phyloP scores from a whole-genome alignment of 192 early-diverging fungal genomes.

The Martensiomyces pterosporus region DNA sequence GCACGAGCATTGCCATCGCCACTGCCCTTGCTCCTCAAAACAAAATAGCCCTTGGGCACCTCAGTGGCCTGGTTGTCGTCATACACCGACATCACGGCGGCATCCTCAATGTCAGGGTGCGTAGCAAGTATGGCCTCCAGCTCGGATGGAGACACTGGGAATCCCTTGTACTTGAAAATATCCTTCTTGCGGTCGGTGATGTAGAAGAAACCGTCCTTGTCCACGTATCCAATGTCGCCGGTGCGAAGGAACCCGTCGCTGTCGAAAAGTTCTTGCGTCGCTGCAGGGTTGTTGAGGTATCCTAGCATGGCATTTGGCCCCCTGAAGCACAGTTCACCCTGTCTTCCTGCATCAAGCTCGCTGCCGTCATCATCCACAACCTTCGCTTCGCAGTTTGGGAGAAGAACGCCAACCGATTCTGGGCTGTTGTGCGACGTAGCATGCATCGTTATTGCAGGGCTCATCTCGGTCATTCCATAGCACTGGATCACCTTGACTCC shows the following conservation, averaged over 20 bases:
- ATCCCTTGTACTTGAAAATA: constrained; percentile 85
- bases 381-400: constrained; percentile 70
- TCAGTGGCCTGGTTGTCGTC: constrained; percentile 65
- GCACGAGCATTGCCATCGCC: constrained; percentile 40
- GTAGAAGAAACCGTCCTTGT: constrained; percentile 60
- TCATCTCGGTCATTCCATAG: constrained; percentile 69
- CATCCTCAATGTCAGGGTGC: constrained; percentile 67
- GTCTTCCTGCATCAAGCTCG: constrained; percentile 52
- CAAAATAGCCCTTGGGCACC: constrained; percentile 75
- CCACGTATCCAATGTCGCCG: constrained; percentile 72
- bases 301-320: constrained; percentile 86
- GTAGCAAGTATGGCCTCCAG: constrained; percentile 71
- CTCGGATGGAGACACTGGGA: constrained; percentile 80
- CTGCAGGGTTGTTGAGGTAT: constrained; percentile 76
- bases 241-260: constrained; percentile 77
- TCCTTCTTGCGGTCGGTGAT: constrained; percentile 81
- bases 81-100: constrained; percentile 64
- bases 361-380: constrained; percentile 69
- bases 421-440: constrained; percentile 21
- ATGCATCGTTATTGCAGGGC: constrained; percentile 46
- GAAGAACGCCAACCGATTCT: constrained; percentile 64
- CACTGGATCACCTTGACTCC: constrained; percentile 51
- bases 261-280: constrained; percentile 67
- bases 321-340: constrained; percentile 84
- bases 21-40: constrained; percentile 47